Evolutionary conservation across 2,329 filamentous ascomycete genomes (phyloP), one percentile per base, ranked within the genome.

Genomic region (Dothistroma pini): DNA sequence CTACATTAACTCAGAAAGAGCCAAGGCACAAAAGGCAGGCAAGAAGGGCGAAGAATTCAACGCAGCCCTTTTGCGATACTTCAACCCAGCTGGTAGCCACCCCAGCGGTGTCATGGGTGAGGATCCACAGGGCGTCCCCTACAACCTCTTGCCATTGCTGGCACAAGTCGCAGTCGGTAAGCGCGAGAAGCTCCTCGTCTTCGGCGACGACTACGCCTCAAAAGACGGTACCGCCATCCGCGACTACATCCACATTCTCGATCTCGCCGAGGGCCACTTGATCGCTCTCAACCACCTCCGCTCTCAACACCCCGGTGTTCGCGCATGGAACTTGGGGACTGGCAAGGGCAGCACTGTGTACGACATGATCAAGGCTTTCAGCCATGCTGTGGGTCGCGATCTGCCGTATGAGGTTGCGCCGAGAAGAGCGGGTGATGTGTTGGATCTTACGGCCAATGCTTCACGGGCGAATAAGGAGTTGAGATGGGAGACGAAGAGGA

Each of bases 81-180:
- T 99, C 83, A 99, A 99, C 84, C 95, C 95, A 32, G 91, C 90
- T 60, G 95, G 95, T 71, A 89, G 92, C 59, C 95, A 99, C 78
- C 95, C 96, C 53, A 93, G 86, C 71, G 96, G 95, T 60, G 87
- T 99, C 77, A 96, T 99, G 92, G 95, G 95, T 69, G 95, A 99
- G 81, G 95, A 99, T 77, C 95, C 95, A 51, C 89, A 96, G 76
- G 95, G 95, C 62, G 86, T 97, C 22, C 95, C 95, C 1, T 97
- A 91, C 84, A 99, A 99, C 81, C 83, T 99, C 65, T 86, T 99
- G 49, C 95, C 95, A 19, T 83, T 99, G 62, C 85, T 99, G 25
- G 95, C 93, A 59, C 93, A 97, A 81, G 95, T 99, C 50, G 95
- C 95, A 14, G 96, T 95, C 32, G 95, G 95, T 70, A 92, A 97